These are phyloP conservation scores for Atkinsonella texensis DNA, from an alignment of 2,329 filamentous ascomycete genomes.

Conservation along the genomic window DNA sequence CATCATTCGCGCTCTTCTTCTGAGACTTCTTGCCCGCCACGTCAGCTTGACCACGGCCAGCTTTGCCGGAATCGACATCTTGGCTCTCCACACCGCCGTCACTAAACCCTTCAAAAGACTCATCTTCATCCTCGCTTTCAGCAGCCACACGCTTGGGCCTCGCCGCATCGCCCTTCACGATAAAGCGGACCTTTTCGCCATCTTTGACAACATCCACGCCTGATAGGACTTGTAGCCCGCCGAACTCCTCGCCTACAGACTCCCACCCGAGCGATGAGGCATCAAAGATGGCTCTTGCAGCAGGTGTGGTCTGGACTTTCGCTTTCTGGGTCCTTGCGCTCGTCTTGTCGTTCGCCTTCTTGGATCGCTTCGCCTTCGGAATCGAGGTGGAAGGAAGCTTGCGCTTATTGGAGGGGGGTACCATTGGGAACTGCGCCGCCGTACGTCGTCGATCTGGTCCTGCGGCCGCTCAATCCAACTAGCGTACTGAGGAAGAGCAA, in stretches of 20 bases:
- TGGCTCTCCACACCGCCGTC: constrained; percentile 29
- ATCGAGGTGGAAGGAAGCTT: constrained; percentile 22
- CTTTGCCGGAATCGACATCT: constrained; percentile 20
- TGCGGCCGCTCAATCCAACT: background rate
- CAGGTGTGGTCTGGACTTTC: constrained; percentile 10
- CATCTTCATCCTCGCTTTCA: constrained; percentile 24
- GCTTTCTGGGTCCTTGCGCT: background rate
- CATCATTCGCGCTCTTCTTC: background rate
- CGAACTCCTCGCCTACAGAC: constrained; percentile 89
- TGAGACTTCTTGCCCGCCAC: constrained; percentile 15
- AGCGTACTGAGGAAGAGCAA: background rate
- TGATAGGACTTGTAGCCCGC: constrained; percentile 81
- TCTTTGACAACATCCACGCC: constrained; percentile 74
- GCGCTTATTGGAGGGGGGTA: constrained; percentile 23
- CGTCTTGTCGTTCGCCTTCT: constrained; percentile 14
- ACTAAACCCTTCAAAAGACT: constrained; percentile 56
- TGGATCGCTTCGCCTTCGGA: constrained; percentile 25
- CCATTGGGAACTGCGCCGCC: constrained; percentile 15
- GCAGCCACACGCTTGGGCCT: constrained; percentile 10
- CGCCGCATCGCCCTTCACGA: constrained; percentile 22
- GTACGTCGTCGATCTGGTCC: background rate
- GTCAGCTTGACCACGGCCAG: constrained; percentile 19
- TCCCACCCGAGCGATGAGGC: constrained; percentile 44
- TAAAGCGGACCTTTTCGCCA: constrained; percentile 45
- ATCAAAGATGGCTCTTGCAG: constrained; percentile 22